Conservation (phyloP, 2,329 filamentous ascomycete species). For the Diatrype stigma region DNA sequence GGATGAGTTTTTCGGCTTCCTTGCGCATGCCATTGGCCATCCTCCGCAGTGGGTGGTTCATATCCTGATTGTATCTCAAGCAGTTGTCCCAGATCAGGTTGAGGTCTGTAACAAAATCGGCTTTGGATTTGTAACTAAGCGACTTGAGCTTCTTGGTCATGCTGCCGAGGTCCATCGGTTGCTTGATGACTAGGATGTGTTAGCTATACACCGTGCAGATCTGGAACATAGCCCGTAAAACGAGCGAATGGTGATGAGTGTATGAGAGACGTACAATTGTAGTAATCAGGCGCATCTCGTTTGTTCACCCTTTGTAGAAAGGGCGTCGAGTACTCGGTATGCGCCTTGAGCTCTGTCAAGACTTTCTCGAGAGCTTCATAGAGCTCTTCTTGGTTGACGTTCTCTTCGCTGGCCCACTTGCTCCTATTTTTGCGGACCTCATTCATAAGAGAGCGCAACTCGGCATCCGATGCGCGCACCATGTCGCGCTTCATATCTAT, state of each 20-base stretch:
- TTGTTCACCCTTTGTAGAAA: slow-evolving; percentile 95
- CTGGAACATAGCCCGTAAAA: neutral
- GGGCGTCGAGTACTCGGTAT: slow-evolving; percentile 95
- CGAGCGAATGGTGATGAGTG: slow-evolving; percentile 2
- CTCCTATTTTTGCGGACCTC: slow-evolving; percentile 97
- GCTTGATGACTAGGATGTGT: slow-evolving; percentile 72
- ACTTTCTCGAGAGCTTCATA: slow-evolving; percentile 98
- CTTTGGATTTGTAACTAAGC: slow-evolving; percentile 78
- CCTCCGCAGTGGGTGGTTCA: slow-evolving; percentile 79
- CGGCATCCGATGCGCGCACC: slow-evolving; percentile 88
- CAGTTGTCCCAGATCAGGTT: slow-evolving; percentile 98
- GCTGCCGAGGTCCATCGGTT: slow-evolving; percentile 93
- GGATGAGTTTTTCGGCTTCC: slow-evolving; percentile 94
- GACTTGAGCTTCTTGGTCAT: slow-evolving; percentile 98
- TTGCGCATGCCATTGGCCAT: slow-evolving; percentile 97
- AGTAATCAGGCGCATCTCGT: slow-evolving; percentile 93
- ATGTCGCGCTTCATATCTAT: slow-evolving; percentile 90
- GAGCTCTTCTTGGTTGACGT: slow-evolving; percentile 93
- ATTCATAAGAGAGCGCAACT: slow-evolving; percentile 88
- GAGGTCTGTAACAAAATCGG: slow-evolving; percentile 89
- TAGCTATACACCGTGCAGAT: slow-evolving; percentile 2
- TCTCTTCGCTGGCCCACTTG: slow-evolving; percentile 98
- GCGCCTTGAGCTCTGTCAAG: slow-evolving; percentile 91
- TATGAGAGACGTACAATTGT: slow-evolving; percentile 62
- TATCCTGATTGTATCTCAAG: slow-evolving; percentile 89